Percentiles rank a stretch among this genome's conserved stretches.
Evolutionary conservation across 208 protist genomes (phyloP).

Genomic region (Leishmania turanica): DNA sequence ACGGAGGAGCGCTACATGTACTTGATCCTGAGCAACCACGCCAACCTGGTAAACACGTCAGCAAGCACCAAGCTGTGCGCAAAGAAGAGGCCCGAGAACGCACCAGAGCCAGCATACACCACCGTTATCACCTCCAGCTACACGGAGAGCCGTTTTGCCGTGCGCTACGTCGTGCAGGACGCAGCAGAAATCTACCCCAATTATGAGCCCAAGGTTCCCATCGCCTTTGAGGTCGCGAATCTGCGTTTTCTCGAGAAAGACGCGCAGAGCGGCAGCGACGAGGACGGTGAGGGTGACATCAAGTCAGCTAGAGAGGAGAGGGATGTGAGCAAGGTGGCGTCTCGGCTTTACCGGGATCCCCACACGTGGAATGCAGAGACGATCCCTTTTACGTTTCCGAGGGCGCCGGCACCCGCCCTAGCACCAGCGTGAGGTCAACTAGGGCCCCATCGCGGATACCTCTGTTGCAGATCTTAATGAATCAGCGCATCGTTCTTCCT

Average conservation of each 20-base stretch:
- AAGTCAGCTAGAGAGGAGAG: neutral
- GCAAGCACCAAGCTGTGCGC: constrained; percentile 20
- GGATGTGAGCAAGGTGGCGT: constrained; percentile 9
- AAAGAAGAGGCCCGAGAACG: constrained; percentile 12
- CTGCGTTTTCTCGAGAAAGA: constrained; percentile 30
- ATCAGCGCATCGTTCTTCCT: neutral
- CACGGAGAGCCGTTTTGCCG: constrained; percentile 39
- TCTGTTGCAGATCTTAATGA: neutral
- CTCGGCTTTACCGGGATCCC: constrained; percentile 32
- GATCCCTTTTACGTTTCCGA: constrained; percentile 38
- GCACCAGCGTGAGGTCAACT: neutral
- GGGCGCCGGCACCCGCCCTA: neutral
- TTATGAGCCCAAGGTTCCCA: constrained; percentile 24
- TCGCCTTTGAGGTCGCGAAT: constrained; percentile 18
- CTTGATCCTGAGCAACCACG: constrained; percentile 35
- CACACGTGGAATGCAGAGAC: constrained; percentile 34
- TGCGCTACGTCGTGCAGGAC: constrained; percentile 29
- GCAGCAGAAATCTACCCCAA: constrained; percentile 32
- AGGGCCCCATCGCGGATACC: neutral
- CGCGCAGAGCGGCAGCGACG: neutral
- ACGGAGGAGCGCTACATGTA: constrained; percentile 18
- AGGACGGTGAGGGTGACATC: constrained; percentile 1
- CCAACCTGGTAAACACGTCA: constrained; percentile 31
- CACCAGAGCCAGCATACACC: neutral
- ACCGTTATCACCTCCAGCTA: constrained; percentile 5